Percentiles rank a stretch among this genome's conserved stretches.
phyloP scores from a whole-genome alignment of 2,329 filamentous ascomycete species.

The Helicocarpus griseus region DNA sequence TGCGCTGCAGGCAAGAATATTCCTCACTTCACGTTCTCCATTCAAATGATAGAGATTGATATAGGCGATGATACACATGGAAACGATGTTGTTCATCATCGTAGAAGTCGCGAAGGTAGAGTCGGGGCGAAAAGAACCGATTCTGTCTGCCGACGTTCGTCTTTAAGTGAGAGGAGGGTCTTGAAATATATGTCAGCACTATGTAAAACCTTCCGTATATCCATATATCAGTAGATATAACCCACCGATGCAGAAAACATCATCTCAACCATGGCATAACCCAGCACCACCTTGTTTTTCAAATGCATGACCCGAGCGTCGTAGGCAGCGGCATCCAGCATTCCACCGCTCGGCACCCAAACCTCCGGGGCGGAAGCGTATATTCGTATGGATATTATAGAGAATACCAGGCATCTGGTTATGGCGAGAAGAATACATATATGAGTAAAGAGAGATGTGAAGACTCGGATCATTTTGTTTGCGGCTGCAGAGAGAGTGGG shows the following conservation, averaged over 20 bases:
- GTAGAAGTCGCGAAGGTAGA: not conserved
- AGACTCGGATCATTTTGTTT: conserved; percentile 10
- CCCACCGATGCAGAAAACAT: conserved; percentile 76
- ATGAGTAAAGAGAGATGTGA: conserved; percentile 27
- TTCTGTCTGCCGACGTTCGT: conserved; percentile 26
- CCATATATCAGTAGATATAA: conserved; percentile 4
- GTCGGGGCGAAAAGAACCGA: conserved; percentile 1
- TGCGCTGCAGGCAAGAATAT: conserved; percentile 1
- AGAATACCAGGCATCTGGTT: conserved; percentile 27
- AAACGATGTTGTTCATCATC: not conserved
- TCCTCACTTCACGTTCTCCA: not conserved
- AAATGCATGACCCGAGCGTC: conserved; percentile 48
- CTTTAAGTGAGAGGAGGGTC: conserved; percentile 27
- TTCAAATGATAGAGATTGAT: too few species aligned
- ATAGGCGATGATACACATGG: too few species aligned
- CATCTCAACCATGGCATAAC: conserved; percentile 75
- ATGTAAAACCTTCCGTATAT: not conserved
- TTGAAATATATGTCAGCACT: conserved; percentile 9
- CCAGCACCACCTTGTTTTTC: conserved; percentile 77
- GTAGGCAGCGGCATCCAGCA: conserved; percentile 12
- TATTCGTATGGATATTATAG: conserved; percentile 28
- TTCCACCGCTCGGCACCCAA: conserved; percentile 15
- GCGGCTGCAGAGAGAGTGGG: conserved; percentile 3
- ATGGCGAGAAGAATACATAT: conserved; percentile 29
- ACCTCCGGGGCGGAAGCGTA: conserved; percentile 24